These are phyloP conservation scores for Rhynchosporium secalis DNA, from an alignment of 2,329 filamentous ascomycete species.

Conservation along the genomic window DNA sequence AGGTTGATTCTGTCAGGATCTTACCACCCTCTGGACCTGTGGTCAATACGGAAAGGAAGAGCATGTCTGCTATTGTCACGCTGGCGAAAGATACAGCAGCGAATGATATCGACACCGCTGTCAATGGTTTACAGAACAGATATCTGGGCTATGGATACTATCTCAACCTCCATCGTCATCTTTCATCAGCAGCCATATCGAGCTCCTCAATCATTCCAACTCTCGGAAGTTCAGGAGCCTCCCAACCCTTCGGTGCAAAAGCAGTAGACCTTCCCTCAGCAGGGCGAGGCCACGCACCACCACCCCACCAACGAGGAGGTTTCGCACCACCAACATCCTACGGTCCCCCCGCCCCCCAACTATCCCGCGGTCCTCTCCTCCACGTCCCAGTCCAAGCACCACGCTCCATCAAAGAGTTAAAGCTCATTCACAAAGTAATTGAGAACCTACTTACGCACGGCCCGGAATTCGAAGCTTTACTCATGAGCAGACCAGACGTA, in stretches of 20 bases:
- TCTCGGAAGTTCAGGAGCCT: constrained; percentile 42
- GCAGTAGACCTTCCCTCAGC: constrained; percentile 49
- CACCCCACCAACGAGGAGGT: constrained; percentile 52
- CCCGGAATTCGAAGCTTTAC: constrained; percentile 83
- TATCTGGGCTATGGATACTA: constrained; percentile 86
- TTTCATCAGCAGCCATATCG: constrained; percentile 72
- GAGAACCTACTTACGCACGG: constrained; percentile 79
- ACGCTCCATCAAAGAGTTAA: constrained; percentile 73
- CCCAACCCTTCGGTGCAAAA: constrained; percentile 78
- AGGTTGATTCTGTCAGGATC: constrained; percentile 73
- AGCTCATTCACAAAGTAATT: constrained; percentile 83
- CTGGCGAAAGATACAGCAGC: constrained; percentile 78
- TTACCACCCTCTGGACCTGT: constrained; percentile 54
- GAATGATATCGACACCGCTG: constrained; percentile 77
- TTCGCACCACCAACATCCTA: constrained; percentile 80
- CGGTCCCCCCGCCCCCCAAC: constrained; percentile 40
- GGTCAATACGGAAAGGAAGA: constrained; percentile 63
- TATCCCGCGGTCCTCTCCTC: constrained; percentile 48
- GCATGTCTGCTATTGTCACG: constrained; percentile 76
- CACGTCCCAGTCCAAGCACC: constrained; percentile 76
- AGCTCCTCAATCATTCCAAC: constrained; percentile 48
- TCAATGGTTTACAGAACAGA: constrained; percentile 75
- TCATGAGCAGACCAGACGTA: constrained; percentile 84
- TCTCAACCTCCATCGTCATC: constrained; percentile 75
- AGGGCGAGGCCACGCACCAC: constrained; percentile 50